Evolutionary conservation across 495 filamentous ascomycete genomes (phyloP).

Genomic region (Neurospora intermedia): DNA sequence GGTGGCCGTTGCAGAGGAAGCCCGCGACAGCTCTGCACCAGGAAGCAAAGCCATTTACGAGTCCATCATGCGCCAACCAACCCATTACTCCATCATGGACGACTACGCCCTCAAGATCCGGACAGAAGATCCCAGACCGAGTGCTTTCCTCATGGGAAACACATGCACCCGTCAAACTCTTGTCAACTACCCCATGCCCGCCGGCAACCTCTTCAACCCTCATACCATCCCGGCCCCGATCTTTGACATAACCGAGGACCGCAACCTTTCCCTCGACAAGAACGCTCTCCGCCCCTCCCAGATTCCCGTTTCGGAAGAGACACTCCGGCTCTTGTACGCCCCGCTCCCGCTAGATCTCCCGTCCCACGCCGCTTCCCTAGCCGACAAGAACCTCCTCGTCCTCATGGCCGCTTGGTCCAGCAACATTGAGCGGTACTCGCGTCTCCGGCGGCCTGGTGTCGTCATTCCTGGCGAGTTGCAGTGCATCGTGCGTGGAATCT

Average conservation of each 20-base stretch:
- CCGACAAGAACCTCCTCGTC: slow-evolving; percentile 11
- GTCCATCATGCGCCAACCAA: background rate
- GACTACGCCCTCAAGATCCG: slow-evolving; percentile 1
- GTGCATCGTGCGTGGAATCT: slow-evolving; percentile 9
- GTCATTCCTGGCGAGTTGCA: background rate
- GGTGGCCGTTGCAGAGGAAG: slow-evolving; percentile 13
- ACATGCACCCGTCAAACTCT: background rate
- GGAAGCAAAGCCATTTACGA: background rate
- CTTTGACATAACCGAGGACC: background rate
- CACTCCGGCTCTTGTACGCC: slow-evolving; percentile 1
- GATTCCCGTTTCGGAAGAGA: background rate
- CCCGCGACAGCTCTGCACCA: slow-evolving; percentile 1
- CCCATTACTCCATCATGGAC: background rate
- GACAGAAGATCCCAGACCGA: background rate
- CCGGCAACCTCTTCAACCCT: background rate
- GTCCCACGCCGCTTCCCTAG: background rate
- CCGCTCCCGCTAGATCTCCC: slow-evolving; percentile 11
- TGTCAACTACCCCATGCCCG: background rate
- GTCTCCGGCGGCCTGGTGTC: slow-evolving; percentile 7
- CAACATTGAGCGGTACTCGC: slow-evolving; percentile 9
- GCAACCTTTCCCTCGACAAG: background rate
- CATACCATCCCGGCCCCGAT: background rate
- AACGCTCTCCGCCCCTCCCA: background rate
- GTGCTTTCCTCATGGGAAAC: background rate
- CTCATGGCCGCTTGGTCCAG: slow-evolving; percentile 12